Evolutionary conservation across 225 moss, liverwort and hornwort genomes (phyloP).

Genomic region (Pseudoscleropodium purum): DNA sequence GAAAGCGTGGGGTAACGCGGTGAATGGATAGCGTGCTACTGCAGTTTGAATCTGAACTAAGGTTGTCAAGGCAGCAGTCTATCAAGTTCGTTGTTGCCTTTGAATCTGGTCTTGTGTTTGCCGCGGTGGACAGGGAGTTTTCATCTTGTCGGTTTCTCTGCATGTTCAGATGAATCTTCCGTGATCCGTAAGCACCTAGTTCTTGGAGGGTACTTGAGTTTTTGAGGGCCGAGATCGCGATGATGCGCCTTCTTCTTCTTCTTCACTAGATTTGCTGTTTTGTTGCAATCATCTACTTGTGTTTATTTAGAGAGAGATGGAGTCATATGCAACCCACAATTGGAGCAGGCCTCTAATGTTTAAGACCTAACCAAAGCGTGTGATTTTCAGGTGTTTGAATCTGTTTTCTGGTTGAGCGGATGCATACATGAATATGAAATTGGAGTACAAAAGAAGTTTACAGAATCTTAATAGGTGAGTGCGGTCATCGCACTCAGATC

Average conservation of each 20-base stretch:
- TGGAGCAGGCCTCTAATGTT: background rate
- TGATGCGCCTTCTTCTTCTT: background rate
- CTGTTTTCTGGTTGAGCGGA: background rate
- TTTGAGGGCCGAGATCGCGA: background rate
- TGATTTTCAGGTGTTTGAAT: slow-evolving; percentile 14
- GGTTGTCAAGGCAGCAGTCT: background rate
- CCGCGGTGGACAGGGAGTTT: background rate
- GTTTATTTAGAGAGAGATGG: background rate
- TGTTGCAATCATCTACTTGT: background rate
- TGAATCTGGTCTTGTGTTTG: background rate
- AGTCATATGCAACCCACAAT: background rate
- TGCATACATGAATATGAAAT: background rate
- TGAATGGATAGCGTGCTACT: background rate
- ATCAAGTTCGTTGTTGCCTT: background rate
- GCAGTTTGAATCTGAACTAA: background rate
- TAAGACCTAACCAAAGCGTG: slow-evolving; percentile 1
- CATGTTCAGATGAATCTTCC: background rate
- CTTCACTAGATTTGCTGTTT: background rate
- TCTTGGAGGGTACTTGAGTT: background rate
- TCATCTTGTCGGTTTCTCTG: background rate
- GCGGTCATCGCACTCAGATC: background rate
- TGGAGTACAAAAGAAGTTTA: background rate
- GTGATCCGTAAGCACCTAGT: background rate
- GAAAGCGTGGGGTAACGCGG: background rate
- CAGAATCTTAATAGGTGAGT: background rate